Percentiles rank a stretch among this genome's conserved stretches.
Conservation (phyloP, 805 yeast genomes). For the Ogataea ganodermae region DNA sequence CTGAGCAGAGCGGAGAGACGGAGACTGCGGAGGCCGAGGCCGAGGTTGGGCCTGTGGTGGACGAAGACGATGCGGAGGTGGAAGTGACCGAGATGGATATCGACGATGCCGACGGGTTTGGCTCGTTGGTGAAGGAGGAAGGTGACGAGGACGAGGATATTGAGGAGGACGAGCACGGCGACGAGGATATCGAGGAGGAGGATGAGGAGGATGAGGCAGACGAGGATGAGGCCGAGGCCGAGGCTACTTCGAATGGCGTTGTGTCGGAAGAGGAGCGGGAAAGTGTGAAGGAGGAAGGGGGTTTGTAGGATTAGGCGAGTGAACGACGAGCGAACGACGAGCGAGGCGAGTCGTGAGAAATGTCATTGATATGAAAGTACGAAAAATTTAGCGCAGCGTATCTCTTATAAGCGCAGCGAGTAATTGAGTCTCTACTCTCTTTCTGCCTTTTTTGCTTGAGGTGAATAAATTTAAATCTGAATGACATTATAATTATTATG, state of each 20-base stretch:
- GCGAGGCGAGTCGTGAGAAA: not conserved
- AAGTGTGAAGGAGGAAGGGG: not conserved
- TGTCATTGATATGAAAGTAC: too few species aligned
- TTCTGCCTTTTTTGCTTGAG: too few species aligned
- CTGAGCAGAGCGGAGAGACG: slow-evolving; percentile 14
- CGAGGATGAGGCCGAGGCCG: slow-evolving; percentile 1
- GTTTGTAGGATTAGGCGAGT: not conserved
- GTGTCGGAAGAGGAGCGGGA: not conserved
- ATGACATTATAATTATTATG: not conserved
- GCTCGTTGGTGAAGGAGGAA: slow-evolving; percentile 6
- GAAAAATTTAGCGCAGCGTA: too few species aligned
- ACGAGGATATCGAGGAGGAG: slow-evolving; percentile 17
- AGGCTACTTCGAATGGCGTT: not conserved
- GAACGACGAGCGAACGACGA: not conserved
- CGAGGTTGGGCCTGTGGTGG: slow-evolving; percentile 7
- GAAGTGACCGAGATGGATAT: slow-evolving; percentile 9
- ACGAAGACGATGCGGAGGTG: slow-evolving; percentile 15
- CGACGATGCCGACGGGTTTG: slow-evolving; percentile 11
- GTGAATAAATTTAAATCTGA: not conserved
- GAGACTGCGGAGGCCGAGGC: slow-evolving; percentile 4
- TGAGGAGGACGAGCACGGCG: slow-evolving; percentile 16
- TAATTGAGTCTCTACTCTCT: too few species aligned
- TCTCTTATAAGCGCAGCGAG: not conserved
- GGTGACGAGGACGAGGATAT: slow-evolving; percentile 17
- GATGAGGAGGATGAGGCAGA: slow-evolving; percentile 12